A percentile compares a stretch with the other conserved stretches of the same genome.
Conservation (phyloP, 2,329 filamentous ascomycete genomes). For the Hypoxylon rubiginosum region DNA sequence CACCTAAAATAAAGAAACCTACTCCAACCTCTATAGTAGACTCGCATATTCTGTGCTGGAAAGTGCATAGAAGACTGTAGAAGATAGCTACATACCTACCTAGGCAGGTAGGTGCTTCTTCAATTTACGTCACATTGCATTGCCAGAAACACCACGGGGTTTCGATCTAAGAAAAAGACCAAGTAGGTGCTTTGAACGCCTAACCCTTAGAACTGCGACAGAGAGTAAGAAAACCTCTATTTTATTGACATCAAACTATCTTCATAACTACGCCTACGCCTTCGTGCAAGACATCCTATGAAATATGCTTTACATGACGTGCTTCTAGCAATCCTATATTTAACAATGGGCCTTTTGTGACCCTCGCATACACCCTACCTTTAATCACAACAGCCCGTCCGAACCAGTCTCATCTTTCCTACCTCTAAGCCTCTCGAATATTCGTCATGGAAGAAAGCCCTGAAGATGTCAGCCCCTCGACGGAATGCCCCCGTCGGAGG, state of each 20-base stretch:
- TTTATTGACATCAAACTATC: not conserved
- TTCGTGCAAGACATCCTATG: slow-evolving; percentile 31
- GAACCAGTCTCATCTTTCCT: slow-evolving; percentile 11
- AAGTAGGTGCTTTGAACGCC: slow-evolving; percentile 12
- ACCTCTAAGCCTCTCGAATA: slow-evolving; percentile 2
- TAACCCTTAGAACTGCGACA: not conserved
- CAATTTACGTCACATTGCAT: not conserved
- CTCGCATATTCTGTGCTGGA: not conserved
- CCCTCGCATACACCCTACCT: slow-evolving; percentile 7
- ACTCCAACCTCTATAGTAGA: slow-evolving; percentile 1
- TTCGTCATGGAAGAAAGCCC: slow-evolving; percentile 34
- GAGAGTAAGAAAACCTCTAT: slow-evolving; percentile 7
- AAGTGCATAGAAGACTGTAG: slow-evolving; percentile 18
- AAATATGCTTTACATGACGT: slow-evolving; percentile 13
- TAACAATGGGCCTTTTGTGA: slow-evolving; percentile 36
- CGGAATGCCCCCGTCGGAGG: slow-evolving; percentile 37
- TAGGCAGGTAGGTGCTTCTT: not conserved
- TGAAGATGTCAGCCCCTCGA: slow-evolving; percentile 41
- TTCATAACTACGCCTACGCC: slow-evolving; percentile 11
- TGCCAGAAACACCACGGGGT: not conserved
- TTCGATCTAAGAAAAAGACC: not conserved
- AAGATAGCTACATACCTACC: too few relatives aligned
- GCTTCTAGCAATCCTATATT: slow-evolving; percentile 9
- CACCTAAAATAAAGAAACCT: slow-evolving; percentile 5
- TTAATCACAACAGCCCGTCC: slow-evolving; percentile 17